phyloP scores from a whole-genome alignment of 139 green algal genomes.

The Medakamo hakoo region DNA sequence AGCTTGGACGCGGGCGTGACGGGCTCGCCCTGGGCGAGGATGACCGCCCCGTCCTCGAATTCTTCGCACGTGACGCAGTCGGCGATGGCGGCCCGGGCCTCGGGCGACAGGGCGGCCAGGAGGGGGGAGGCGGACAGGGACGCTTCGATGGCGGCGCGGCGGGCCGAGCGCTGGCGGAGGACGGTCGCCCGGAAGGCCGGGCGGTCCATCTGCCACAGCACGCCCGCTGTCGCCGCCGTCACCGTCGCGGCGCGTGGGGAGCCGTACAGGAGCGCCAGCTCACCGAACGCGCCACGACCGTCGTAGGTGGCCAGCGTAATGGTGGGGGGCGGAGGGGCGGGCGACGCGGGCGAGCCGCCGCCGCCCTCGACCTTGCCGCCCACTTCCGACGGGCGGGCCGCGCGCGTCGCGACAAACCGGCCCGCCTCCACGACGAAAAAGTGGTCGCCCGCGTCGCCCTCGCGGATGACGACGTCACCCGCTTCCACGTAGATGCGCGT shows the following conservation, averaged over 20 bases:
- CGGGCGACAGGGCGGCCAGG: slow-evolving; percentile 15
- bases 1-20: slow-evolving; percentile 30
- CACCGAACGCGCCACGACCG: slow-evolving; percentile 29
- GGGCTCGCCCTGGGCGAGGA: slow-evolving; percentile 24
- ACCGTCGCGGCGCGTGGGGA: slow-evolving; percentile 38
- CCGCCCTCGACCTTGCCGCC: slow-evolving; percentile 1
- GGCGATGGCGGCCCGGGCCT: slow-evolving; percentile 23
- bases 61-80: slow-evolving; percentile 31
- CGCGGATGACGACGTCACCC: slow-evolving; percentile 1
- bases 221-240: slow-evolving; percentile 11
- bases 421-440: slow-evolving; percentile 44
- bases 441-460: slow-evolving; percentile 43
- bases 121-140: slow-evolving; percentile 11
- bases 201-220: slow-evolving; percentile 33
- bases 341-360: not conserved
- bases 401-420: slow-evolving; percentile 23
- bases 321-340: not conserved
- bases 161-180: slow-evolving; percentile 16
- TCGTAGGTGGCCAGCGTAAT: slow-evolving; percentile 25
- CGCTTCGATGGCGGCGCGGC: slow-evolving; percentile 11
- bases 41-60: slow-evolving; percentile 16
- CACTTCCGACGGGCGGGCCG: too few species aligned
- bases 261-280: slow-evolving; percentile 52
- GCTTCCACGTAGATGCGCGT: not conserved
- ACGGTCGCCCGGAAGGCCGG: slow-evolving; percentile 28